These are phyloP conservation scores for Exophiala viscosa DNA, from an alignment of 2,329 filamentous ascomycete genomes.

Conservation along the genomic window DNA sequence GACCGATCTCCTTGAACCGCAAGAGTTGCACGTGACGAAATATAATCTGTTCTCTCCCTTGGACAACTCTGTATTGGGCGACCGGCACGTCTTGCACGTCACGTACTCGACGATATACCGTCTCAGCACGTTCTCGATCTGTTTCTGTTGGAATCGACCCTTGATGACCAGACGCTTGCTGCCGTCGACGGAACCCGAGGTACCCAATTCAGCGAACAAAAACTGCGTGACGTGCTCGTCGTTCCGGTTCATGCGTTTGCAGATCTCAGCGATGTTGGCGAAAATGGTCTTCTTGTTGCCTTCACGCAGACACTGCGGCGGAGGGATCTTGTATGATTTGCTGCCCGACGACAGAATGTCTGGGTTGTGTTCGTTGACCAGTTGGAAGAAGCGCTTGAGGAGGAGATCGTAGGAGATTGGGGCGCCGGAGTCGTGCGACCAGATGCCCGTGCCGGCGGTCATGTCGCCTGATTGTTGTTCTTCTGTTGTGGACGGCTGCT, in stretches of 20 bases:
- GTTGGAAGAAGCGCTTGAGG: constrained; percentile 87
- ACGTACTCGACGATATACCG: constrained; percentile 89
- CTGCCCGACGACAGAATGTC: constrained; percentile 84
- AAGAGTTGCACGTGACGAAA: constrained; percentile 96
- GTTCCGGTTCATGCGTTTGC: constrained; percentile 98
- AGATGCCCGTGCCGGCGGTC: constrained; percentile 84
- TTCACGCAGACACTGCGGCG: constrained; percentile 97
- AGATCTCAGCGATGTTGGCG: constrained; percentile 97
- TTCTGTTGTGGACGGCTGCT: constrained; percentile 45
- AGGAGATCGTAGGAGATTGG: constrained; percentile 81
- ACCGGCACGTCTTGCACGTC: constrained; percentile 97
- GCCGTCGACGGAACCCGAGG: constrained; percentile 90
- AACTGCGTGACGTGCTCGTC: constrained; percentile 98
- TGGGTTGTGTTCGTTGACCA: constrained; percentile 92
- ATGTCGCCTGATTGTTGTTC: constrained; percentile 63
- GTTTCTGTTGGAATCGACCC: constrained; percentile 99
- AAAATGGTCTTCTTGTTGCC: constrained; percentile 99
- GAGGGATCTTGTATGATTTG: constrained; percentile 98
- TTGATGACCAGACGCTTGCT: constrained; percentile 93
- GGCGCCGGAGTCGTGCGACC: constrained; percentile 74
- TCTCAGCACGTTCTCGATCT: constrained; percentile 94
- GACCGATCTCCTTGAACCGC: constrained; percentile 78
- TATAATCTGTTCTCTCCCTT: constrained; percentile 99
- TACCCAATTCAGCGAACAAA: constrained; percentile 96
- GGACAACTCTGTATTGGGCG: constrained; percentile 90